Evolutionary conservation across 495 filamentous ascomycete species (phyloP).

Genomic region (Rostrohypoxylon terebratum): DNA sequence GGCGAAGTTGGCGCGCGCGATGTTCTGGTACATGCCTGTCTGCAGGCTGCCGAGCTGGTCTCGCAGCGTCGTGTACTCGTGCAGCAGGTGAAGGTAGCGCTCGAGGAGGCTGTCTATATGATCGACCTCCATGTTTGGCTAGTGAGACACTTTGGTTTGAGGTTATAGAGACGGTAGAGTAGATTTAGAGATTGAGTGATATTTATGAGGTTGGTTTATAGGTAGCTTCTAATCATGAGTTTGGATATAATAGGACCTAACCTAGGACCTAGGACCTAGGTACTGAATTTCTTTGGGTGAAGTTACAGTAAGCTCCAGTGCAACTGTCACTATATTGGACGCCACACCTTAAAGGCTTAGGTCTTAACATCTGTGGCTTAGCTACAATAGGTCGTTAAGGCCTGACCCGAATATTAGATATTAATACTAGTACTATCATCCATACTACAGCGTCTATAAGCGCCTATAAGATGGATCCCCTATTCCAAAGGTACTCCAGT

Average conservation of each 20-base stretch:
- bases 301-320: constrained; percentile 8
- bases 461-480: background rate
- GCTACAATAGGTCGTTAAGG: background rate
- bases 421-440: no score
- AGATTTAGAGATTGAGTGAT: background rate
- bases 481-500: background rate
- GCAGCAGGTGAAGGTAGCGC: constrained; percentile 74
- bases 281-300: background rate
- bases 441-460: background rate
- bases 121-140: constrained; percentile 40
- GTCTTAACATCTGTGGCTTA: constrained; percentile 3
- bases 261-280: no score
- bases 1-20: constrained; percentile 79
- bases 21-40: constrained; percentile 63
- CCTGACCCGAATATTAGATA: background rate
- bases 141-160: background rate
- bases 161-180: background rate
- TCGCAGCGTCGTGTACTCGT: constrained; percentile 75
- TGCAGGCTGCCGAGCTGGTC: constrained; percentile 65
- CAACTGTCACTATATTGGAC: background rate
- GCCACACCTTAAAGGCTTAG: constrained; percentile 8
- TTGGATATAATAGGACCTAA: no score
- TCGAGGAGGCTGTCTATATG: constrained; percentile 74
- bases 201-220: background rate
- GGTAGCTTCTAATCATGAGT: background rate